Evolutionary conservation across 2,329 filamentous ascomycete genomes (phyloP).

Genomic region (Domatiomyces globalis): DNA sequence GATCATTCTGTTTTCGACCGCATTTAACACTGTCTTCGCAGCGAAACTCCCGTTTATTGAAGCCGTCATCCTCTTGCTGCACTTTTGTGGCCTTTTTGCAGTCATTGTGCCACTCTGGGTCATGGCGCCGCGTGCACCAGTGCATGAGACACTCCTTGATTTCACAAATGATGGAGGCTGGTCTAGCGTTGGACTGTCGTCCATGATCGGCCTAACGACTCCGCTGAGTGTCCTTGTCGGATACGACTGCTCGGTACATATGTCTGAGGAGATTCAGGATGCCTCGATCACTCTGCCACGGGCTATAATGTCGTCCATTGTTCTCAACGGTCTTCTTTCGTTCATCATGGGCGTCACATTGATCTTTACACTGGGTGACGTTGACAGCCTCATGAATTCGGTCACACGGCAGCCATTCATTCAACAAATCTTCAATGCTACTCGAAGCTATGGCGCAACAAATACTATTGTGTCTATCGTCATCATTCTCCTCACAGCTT

Average conservation of each 20-base stretch:
- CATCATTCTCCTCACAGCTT: neutral
- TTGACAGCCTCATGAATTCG: conserved; percentile 11
- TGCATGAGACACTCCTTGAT: conserved; percentile 24
- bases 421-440: neutral
- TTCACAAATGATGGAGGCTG: conserved; percentile 29
- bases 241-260: conserved; percentile 16
- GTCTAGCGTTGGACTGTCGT: conserved; percentile 7
- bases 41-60: conserved; percentile 33
- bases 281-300: conserved; percentile 21
- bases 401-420: neutral
- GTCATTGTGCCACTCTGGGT: conserved; percentile 20
- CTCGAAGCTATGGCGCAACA: neutral
- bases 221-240: conserved; percentile 21
- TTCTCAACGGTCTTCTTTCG: conserved; percentile 22
- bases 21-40: conserved; percentile 12
- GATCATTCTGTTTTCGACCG: conserved; percentile 5
- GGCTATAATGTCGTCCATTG: conserved; percentile 23
- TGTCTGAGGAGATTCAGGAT: conserved; percentile 25
- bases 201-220: conserved; percentile 26
- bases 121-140: conserved; percentile 24
- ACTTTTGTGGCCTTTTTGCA: conserved; percentile 33
- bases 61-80: conserved; percentile 36
- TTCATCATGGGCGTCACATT: conserved; percentile 24
- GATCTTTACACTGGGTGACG: conserved; percentile 22
- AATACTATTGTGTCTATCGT: neutral